These are phyloP conservation scores for Mayamaea pseudoterrestris DNA, from an alignment of 108 stramenopile genomes.

Conservation along the genomic window DNA sequence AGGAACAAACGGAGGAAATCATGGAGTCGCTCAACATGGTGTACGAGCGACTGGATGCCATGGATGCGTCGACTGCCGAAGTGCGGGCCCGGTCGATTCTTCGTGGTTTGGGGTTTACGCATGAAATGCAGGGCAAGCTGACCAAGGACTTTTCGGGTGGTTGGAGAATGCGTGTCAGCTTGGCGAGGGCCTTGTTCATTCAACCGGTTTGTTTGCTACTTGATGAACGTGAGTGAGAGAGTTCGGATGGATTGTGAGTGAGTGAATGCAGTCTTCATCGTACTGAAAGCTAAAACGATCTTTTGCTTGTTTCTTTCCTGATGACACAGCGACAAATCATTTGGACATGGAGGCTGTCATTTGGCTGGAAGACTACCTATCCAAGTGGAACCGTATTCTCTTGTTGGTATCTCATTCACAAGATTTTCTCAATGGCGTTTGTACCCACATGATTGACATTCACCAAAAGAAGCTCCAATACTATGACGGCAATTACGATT, in stretches of 20 bases:
- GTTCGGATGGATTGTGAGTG: background rate
- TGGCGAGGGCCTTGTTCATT: slow-evolving; percentile 94
- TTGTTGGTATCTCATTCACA: slow-evolving; percentile 81
- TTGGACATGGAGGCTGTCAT: slow-evolving; percentile 94
- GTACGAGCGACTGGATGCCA: slow-evolving; percentile 93
- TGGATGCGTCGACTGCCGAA: slow-evolving; percentile 96
- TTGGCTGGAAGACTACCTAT: slow-evolving; percentile 92
- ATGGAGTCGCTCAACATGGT: slow-evolving; percentile 84
- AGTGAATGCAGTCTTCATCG: too few relatives aligned
- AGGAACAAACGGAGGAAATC: slow-evolving; percentile 77
- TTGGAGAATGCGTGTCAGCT: slow-evolving; percentile 96
- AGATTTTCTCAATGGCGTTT: slow-evolving; percentile 93
- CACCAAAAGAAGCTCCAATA: slow-evolving; percentile 65
- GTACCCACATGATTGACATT: slow-evolving; percentile 96
- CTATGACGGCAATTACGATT: slow-evolving; percentile 97
- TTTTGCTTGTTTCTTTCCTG: slow-evolving; percentile 89
- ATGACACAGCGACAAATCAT: slow-evolving; percentile 94
- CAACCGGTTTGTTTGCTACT: slow-evolving; percentile 75
- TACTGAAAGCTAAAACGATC: slow-evolving; percentile 58
- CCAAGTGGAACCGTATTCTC: slow-evolving; percentile 83
- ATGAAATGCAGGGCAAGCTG: slow-evolving; percentile 83
- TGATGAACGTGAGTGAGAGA: too few relatives aligned
- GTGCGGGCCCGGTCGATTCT: slow-evolving; percentile 91
- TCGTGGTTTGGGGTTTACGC: slow-evolving; percentile 92
- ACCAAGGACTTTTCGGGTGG: slow-evolving; percentile 96